Percentiles rank a stretch among this genome's conserved stretches.
Evolutionary conservation across 441 rosid genomes (phyloP).

Genomic region (Erodium moschatum): DNA sequence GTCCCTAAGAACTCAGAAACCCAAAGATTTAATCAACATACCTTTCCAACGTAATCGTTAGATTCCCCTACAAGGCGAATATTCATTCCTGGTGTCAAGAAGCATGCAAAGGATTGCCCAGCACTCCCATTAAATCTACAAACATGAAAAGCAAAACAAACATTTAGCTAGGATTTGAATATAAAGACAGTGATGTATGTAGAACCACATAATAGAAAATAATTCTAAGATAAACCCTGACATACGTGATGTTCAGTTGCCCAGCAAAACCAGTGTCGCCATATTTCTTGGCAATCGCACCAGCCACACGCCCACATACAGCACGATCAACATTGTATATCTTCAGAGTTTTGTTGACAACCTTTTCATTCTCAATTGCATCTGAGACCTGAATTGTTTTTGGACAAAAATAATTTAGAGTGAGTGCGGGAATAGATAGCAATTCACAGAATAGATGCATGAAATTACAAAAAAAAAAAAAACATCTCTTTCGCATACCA

Average conservation of each 20-base stretch:
- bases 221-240: constrained; percentile 15
- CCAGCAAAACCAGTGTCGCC: constrained; percentile 96
- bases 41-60: constrained; percentile 97
- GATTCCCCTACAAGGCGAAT: constrained; percentile 84
- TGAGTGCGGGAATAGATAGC: not conserved
- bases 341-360: constrained; percentile 52
- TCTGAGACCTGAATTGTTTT: constrained; percentile 45
- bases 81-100: constrained; percentile 93
- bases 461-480: too few relatives aligned
- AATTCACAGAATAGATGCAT: too few relatives aligned
- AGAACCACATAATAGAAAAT: not conserved
- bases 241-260: constrained; percentile 85
- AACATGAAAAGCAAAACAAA: constrained; percentile 18
- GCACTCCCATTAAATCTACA: constrained; percentile 82
- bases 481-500: too few relatives aligned
- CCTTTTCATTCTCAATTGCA: constrained; percentile 78
- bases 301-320: constrained; percentile 80
- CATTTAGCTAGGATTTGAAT: constrained; percentile 24
- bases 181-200: not conserved
- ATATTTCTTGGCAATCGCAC: constrained; percentile 77
- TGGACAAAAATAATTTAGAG: constrained; percentile 1
- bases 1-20: constrained; percentile 5
- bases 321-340: constrained; percentile 90
- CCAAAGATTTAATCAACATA: constrained; percentile 24
- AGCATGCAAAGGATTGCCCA: constrained; percentile 97